These are phyloP conservation scores for Scorias spongiosa DNA, from an alignment of 2,329 filamentous ascomycete genomes.

Conservation along the genomic window DNA sequence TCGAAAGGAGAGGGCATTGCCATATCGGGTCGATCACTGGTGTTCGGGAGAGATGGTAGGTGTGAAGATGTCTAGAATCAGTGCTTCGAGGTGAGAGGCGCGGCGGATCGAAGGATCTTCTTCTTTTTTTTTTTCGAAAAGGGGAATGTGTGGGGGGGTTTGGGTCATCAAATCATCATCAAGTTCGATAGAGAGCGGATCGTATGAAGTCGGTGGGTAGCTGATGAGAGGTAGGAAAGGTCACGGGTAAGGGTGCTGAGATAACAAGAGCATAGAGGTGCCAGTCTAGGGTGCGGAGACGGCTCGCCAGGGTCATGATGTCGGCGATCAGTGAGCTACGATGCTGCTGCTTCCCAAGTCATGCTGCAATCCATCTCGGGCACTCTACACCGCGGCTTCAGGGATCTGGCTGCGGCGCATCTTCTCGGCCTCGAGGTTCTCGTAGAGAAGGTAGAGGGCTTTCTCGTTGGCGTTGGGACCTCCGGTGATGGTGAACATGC, in stretches of 20 bases:
- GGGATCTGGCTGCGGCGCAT: constrained; percentile 81
- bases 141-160: too few species aligned
- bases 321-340: not conserved
- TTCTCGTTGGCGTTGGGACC: constrained; percentile 88
- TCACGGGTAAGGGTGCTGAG: too few species aligned
- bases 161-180: not conserved
- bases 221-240: not conserved
- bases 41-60: too few species aligned
- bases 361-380: constrained; percentile 1
- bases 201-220: not conserved
- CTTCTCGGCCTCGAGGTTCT: constrained; percentile 98
- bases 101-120: too few species aligned
- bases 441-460: constrained; percentile 88
- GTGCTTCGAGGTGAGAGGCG: too few species aligned
- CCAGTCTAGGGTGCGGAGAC: not conserved
- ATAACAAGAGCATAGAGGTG: too few species aligned
- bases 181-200: not conserved
- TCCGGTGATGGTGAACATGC: constrained; percentile 99
- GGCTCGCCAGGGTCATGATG: not conserved
- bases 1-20: too few species aligned
- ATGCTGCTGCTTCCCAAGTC: not conserved
- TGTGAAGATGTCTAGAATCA: too few species aligned
- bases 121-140: too few species aligned
- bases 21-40: too few species aligned
- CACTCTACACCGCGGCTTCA: constrained; percentile 20